Conservation (phyloP, 73 alveolate species). For the Paramecium biaurelia region DNA sequence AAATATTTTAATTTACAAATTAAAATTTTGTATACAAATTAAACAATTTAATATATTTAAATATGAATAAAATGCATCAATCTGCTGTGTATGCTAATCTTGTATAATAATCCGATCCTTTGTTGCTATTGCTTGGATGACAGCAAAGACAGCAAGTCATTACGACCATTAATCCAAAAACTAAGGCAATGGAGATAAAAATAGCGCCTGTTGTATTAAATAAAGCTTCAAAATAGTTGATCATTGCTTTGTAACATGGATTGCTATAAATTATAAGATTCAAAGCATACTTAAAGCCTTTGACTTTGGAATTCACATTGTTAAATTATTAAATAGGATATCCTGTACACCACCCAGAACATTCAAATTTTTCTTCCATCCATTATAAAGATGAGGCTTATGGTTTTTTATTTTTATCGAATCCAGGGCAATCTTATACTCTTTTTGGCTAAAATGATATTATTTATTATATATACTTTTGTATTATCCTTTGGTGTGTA, state of each 20-base stretch:
- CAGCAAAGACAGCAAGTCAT: background rate
- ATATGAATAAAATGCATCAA: background rate
- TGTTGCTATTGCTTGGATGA: background rate
- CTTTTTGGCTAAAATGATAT: background rate
- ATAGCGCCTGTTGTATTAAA: background rate
- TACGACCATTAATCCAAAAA: background rate
- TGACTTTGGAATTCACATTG: background rate
- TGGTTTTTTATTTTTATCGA: background rate
- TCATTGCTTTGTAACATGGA: background rate
- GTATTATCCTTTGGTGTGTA: background rate
- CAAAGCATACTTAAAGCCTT: background rate
- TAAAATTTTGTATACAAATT: background rate
- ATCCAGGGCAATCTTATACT: background rate
- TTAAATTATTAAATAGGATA: background rate
- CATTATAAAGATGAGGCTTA: background rate
- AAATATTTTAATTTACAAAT: too few relatives aligned
- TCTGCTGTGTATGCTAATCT: background rate
- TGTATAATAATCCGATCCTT: background rate
- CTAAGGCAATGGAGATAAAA: background rate
- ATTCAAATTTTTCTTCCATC: background rate
- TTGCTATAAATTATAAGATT: background rate
- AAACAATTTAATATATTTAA: background rate
- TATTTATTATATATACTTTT: background rate
- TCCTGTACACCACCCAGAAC: constrained; percentile 4
- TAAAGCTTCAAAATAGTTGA: background rate